Conservation (phyloP, 148 eudicot genomes). For the Vaccinium vitisidaea region DNA sequence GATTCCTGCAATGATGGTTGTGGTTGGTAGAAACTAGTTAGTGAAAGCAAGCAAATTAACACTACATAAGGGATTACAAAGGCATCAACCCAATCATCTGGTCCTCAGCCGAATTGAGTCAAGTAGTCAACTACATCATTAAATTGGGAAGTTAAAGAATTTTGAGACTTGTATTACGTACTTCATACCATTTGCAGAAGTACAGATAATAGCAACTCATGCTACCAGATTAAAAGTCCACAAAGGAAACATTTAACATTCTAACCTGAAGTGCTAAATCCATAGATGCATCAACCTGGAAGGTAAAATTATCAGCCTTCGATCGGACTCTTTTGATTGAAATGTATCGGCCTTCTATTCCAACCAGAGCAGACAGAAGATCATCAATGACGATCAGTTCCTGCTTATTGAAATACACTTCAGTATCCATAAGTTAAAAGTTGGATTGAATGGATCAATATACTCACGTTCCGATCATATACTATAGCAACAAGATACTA, state of each 20-base stretch:
- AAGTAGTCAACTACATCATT: not conserved
- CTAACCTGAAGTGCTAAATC: conserved; percentile 94
- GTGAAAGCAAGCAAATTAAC: not conserved
- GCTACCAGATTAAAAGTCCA: not conserved
- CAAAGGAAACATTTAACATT: conserved; percentile 3
- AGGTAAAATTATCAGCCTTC: conserved; percentile 45
- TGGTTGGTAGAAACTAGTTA: not conserved
- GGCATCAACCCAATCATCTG: conserved; percentile 1
- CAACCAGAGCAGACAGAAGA: conserved; percentile 78
- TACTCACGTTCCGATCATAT: not conserved
- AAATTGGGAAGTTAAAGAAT: not conserved
- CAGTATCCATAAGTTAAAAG: not conserved
- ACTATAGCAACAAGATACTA: not conserved
- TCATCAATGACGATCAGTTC: conserved; percentile 93
- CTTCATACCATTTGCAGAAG: not conserved
- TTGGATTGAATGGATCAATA: not conserved
- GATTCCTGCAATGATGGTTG: conserved; percentile 58
- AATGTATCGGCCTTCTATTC: conserved; percentile 89
- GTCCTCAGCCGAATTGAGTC: not conserved
- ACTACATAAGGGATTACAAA: not conserved
- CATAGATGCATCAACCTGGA: conserved; percentile 91
- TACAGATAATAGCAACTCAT: not conserved
- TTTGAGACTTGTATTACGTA: not conserved
- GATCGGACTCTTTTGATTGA: conserved; percentile 58
- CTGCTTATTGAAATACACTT: conserved; percentile 37